phyloP scores from a whole-genome alignment of 2,329 filamentous ascomycete species.

The Fusarium keratoplasticum region DNA sequence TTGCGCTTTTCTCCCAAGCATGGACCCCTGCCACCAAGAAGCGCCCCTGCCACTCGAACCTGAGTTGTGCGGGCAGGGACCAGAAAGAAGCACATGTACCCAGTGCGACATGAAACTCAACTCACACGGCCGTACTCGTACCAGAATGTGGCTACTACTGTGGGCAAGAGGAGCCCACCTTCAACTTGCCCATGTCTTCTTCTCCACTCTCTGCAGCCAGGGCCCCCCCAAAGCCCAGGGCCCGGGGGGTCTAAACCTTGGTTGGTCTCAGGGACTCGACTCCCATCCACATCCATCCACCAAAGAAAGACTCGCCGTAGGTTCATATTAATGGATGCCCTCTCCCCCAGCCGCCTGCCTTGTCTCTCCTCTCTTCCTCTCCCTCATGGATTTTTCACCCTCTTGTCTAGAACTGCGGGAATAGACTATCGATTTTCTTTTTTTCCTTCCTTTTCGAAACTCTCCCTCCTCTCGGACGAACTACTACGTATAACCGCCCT shows the following conservation, averaged over 20 bases:
- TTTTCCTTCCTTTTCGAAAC: constrained; percentile 9
- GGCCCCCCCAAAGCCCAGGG: constrained; percentile 5
- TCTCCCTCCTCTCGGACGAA: background rate
- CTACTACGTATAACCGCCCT: constrained; percentile 2
- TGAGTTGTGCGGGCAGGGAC: background rate
- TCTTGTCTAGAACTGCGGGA: constrained; percentile 11
- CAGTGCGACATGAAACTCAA: constrained; percentile 9
- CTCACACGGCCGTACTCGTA: constrained; percentile 34
- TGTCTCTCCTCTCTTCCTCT: background rate
- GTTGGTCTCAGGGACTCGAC: constrained; percentile 10
- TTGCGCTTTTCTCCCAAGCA: background rate
- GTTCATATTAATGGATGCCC: constrained; percentile 38
- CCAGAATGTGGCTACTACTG: constrained; percentile 37
- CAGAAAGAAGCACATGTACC: constrained; percentile 19
- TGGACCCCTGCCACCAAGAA: constrained; percentile 6
- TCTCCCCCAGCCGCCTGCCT: constrained; percentile 31
- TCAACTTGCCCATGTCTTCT: background rate
- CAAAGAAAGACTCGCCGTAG: constrained; percentile 8
- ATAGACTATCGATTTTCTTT: constrained; percentile 33
- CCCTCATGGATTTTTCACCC: constrained; percentile 20
- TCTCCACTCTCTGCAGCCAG: constrained; percentile 16
- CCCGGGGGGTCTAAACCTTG: constrained; percentile 3
- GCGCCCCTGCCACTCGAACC: constrained; percentile 20
- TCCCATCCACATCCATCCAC: background rate
- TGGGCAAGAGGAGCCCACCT: constrained; percentile 20